These are phyloP conservation scores for Bruguiera sexangula DNA, from an alignment of 345 rosid species.

Conservation along the genomic window DNA sequence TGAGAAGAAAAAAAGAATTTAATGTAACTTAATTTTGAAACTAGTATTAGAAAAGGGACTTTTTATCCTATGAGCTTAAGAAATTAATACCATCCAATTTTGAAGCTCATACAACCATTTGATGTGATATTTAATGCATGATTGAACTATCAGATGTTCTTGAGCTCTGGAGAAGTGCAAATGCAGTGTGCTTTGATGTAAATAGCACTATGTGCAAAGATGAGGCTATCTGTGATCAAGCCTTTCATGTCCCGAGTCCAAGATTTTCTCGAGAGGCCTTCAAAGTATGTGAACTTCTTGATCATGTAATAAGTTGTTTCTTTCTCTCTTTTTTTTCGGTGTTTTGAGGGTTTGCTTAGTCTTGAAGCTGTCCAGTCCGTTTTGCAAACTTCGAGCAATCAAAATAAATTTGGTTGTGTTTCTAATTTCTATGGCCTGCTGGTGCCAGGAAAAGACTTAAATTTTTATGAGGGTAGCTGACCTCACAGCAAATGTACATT, in stretches of 20 bases:
- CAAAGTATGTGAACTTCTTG: slow-evolving; percentile 45
- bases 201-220: slow-evolving; percentile 93
- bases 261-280: slow-evolving; percentile 75
- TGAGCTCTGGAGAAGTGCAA: slow-evolving; percentile 63
- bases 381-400: not conserved
- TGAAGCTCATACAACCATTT: no score
- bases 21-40: not conserved
- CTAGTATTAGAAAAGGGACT: not conserved
- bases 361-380: not conserved
- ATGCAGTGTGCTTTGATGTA: slow-evolving; percentile 92
- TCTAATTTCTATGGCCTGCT: not conserved
- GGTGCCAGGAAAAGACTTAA: not conserved
- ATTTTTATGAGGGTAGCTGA: no score
- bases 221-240: slow-evolving; percentile 75
- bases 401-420: not conserved
- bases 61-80: no score
- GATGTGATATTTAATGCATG: slow-evolving; percentile 12
- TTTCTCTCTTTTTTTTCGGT: not conserved
- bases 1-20: not conserved
- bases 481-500: not conserved
- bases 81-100: no score
- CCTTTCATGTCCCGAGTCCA: slow-evolving; percentile 75
- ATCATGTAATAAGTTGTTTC: not conserved
- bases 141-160: slow-evolving; percentile 50
- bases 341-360: slow-evolving; percentile 3